Conservation (phyloP, 805 yeast species). For the Sugiyamaella qingdaonensis region DNA sequence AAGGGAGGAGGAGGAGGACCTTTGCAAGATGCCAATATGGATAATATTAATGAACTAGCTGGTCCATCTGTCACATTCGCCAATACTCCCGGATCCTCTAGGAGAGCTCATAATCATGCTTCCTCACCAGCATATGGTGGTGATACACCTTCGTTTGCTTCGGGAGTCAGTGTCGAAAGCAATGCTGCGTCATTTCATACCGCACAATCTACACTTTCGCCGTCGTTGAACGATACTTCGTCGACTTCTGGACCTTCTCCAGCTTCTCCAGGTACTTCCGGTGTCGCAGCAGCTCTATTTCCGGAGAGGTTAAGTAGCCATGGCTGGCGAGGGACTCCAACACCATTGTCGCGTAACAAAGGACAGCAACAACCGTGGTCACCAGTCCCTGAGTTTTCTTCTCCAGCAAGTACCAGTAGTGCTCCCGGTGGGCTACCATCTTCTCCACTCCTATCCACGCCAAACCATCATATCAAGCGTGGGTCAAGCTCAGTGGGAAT, state of each 20-base stretch:
- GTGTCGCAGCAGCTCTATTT: background rate
- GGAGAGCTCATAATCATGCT: background rate
- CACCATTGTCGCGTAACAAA: background rate
- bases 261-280: background rate
- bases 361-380: background rate
- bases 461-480: slow-evolving; percentile 6
- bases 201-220: background rate
- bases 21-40: background rate
- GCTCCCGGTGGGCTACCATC: background rate
- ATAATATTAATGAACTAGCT: background rate
- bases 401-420: background rate
- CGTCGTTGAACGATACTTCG: background rate
- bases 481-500: background rate
- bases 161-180: background rate
- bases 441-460: slow-evolving; percentile 9
- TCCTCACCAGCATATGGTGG: background rate
- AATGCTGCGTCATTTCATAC: slow-evolving; percentile 5
- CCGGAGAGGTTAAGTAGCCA: slow-evolving; percentile 1
- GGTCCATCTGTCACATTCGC: background rate
- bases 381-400: background rate
- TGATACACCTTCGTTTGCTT: background rate
- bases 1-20: background rate
- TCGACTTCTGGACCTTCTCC: slow-evolving; percentile 3
- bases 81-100: background rate
- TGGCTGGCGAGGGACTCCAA: slow-evolving; percentile 4